Base-by-base conservation (phyloP, 805 yeast species). In the Candida jianshihensis region DNA sequence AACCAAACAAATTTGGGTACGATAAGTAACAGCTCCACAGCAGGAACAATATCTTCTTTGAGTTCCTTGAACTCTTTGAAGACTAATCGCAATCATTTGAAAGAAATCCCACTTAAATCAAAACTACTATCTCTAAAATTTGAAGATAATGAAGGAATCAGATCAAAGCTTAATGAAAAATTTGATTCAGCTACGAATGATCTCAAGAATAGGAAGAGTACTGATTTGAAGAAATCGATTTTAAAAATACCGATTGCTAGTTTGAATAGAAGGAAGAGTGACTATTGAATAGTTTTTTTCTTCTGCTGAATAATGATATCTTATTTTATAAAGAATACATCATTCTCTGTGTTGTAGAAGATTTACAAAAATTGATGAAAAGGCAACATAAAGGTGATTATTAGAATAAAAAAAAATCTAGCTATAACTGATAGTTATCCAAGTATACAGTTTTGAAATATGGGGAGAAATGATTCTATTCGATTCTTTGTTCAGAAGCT, bases 401-500 rank as follows among this genome's bases (percentile, higher is more conserved):
- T n/a, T n/a, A n/a, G n/a, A n/a, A n/a, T n/a, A n/a, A n/a, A n/a
- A n/a, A n/a, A n/a, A n/a, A n/a, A n/a, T n/a, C n/a, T n/a, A n/a
- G n/a, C n/a, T n/a, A n/a, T n/a, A n/a, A n/a, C n/a, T n/a, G n/a
- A n/a, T n/a, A n/a, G n/a, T n/a, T n/a, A n/a, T n/a, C n/a, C n/a
- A n/a, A n/a, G n/a, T n/a, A n/a, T n/a, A n/a, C n/a, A n/a, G n/a
- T n/a, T n/a, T n/a, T n/a, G n/a, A n/a, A n/a, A n/a, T n/a, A n/a
- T n/a, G n/a, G n/a, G n/a, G n/a, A n/a, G 22, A 20, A 20, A 20
- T 20, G 26, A 11, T 24, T 15, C 44, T 20, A 49, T 44, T 78
- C 84, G 37, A 72, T 60, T 48, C 75, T 80, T 42, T 69, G 60
- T 15, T 59, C 65, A 40, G 68, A 75, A 18, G 75, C 62, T 60